A percentile compares a stretch with the other conserved stretches of the same genome.
These are phyloP conservation scores for Babesia bovis DNA, from an alignment of 169 alveolate genomes.

Conservation along the genomic window DNA sequence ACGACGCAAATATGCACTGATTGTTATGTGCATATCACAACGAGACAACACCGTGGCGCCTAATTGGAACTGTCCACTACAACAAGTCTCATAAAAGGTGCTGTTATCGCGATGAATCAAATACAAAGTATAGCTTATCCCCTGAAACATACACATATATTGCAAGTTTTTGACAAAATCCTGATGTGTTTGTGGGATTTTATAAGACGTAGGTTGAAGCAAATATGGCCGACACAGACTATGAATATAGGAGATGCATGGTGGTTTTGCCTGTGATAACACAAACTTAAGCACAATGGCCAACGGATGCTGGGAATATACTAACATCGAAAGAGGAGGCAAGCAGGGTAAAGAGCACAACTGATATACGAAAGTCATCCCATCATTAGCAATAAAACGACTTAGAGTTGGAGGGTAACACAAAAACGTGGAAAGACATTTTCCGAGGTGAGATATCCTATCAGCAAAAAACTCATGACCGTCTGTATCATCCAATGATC, in stretches of 20 bases:
- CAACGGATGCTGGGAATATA: constrained; percentile 64
- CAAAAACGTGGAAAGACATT: constrained; percentile 55
- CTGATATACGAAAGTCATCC: constrained; percentile 49
- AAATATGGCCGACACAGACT: constrained; percentile 32
- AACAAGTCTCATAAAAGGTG: constrained; percentile 31
- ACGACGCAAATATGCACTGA: constrained; percentile 19
- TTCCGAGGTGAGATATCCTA: constrained; percentile 62
- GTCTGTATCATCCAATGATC: constrained; percentile 21
- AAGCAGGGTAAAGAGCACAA: constrained; percentile 61
- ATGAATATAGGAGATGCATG: constrained; percentile 48
- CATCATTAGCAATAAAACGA: constrained; percentile 49
- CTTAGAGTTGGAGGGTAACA: constrained; percentile 34
- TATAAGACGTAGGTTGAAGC: not conserved
- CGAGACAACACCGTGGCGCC: constrained; percentile 31
- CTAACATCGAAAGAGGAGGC: constrained; percentile 56
- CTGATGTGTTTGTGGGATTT: constrained; percentile 2
- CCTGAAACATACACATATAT: constrained; percentile 39
- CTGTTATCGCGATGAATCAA: constrained; percentile 37
- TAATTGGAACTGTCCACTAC: constrained; percentile 47
- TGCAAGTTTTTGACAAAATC: not conserved
- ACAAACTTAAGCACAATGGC: constrained; percentile 39
- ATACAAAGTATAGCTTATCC: constrained; percentile 30
- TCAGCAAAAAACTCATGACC: constrained; percentile 60
- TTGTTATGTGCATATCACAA: constrained; percentile 56
- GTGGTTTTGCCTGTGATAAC: constrained; percentile 40